These are phyloP conservation scores for Thymus quinquecostatus DNA, from an alignment of 257 asterid species.

Conservation along the genomic window DNA sequence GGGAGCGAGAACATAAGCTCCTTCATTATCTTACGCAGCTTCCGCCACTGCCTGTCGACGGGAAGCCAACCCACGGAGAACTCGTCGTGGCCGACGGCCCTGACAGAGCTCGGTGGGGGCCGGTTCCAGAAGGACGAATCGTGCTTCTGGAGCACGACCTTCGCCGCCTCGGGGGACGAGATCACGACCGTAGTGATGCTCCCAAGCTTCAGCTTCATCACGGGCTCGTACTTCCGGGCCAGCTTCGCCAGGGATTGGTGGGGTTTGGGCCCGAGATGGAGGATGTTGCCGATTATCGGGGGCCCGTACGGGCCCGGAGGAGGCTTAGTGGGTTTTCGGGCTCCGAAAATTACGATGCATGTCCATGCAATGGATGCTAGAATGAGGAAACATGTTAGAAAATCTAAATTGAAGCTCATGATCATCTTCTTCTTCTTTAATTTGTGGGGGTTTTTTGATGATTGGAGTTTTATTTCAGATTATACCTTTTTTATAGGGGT, in stretches of 20 bases:
- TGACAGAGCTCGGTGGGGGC: background rate
- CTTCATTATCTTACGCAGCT: conserved; percentile 43
- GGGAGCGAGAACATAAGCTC: conserved; percentile 45
- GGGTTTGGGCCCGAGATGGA: conserved; percentile 32
- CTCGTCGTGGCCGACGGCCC: conserved; percentile 4
- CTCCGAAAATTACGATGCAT: background rate
- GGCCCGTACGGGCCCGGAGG: conserved; percentile 29
- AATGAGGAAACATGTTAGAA: too few relatives aligned
- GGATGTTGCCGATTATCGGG: conserved; percentile 34
- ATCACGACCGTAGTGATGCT: conserved; percentile 24
- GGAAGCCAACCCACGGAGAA: conserved; percentile 46
- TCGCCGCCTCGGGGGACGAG: conserved; percentile 27
- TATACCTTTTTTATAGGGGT: too few relatives aligned
- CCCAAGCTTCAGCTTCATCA: conserved; percentile 33
- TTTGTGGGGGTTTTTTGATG: too few relatives aligned
- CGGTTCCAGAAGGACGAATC: conserved; percentile 25
- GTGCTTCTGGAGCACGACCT: conserved; percentile 18
- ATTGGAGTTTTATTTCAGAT: too few relatives aligned
- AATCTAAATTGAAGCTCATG: too few relatives aligned
- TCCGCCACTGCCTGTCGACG: conserved; percentile 36
- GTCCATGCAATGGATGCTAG: background rate
- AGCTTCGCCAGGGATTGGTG: conserved; percentile 33
- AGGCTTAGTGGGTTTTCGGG: conserved; percentile 20
- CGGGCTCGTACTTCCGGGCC: conserved; percentile 26
- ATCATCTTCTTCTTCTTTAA: too few relatives aligned